Percentiles rank a stretch among this genome's conserved stretches.
phyloP scores from a whole-genome alignment of 768 basidiomycete genomes.

The Porphyrellus cyaneotinctus region DNA sequence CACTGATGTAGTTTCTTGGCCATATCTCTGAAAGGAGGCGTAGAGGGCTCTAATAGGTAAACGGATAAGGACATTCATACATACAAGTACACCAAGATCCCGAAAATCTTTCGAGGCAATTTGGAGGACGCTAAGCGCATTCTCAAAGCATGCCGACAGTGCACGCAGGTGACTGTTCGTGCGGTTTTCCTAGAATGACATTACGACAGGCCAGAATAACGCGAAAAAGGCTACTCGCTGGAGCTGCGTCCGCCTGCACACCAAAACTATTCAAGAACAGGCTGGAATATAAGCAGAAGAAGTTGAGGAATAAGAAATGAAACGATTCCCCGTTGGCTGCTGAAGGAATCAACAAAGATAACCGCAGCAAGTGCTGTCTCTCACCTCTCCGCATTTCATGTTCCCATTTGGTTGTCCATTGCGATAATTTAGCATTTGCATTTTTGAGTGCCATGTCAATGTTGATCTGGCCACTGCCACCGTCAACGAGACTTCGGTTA shows the following conservation, averaged over 20 bases:
- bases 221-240: slow-evolving; percentile 39
- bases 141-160: slow-evolving; percentile 65
- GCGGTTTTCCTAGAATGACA: slow-evolving; percentile 45
- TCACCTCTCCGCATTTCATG: slow-evolving; percentile 68
- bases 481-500: slow-evolving; percentile 41
- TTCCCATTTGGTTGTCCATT: slow-evolving; percentile 72
- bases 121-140: slow-evolving; percentile 64
- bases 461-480: slow-evolving; percentile 59
- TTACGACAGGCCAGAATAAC: background rate
- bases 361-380: slow-evolving; percentile 5
- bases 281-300: slow-evolving; percentile 75
- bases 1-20: slow-evolving; percentile 78
- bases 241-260: slow-evolving; percentile 57
- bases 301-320: slow-evolving; percentile 68
- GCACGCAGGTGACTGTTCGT: slow-evolving; percentile 63
- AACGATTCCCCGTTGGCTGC: slow-evolving; percentile 70
- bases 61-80: slow-evolving; percentile 36
- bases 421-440: slow-evolving; percentile 66
- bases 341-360: slow-evolving; percentile 6
- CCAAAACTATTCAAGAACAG: slow-evolving; percentile 85
- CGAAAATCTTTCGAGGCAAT: slow-evolving; percentile 75
- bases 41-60: background rate
- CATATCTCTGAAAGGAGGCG: slow-evolving; percentile 55
- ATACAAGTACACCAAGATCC: slow-evolving; percentile 66
- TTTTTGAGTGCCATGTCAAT: slow-evolving; percentile 67